These are phyloP conservation scores for Ophiocordyceps camponoti-leonardi DNA, from an alignment of 2,329 filamentous ascomycete genomes.

Conservation along the genomic window DNA sequence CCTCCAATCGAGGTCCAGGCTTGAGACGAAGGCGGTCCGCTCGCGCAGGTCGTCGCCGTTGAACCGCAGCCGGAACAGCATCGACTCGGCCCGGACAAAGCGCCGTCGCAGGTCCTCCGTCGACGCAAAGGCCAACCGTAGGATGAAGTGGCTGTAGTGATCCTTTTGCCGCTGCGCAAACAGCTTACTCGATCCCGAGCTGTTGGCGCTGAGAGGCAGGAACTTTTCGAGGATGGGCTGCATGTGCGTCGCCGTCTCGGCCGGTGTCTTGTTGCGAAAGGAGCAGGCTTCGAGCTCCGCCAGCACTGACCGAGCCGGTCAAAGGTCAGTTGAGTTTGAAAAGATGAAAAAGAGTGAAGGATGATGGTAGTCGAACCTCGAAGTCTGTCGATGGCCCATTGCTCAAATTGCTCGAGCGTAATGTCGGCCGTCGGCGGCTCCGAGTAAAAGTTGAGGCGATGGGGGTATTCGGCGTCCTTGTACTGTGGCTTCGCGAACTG, in stretches of 20 bases:
- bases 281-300: constrained; percentile 86
- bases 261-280: constrained; percentile 75
- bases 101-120: constrained; percentile 81
- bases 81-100: constrained; percentile 74
- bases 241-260: constrained; percentile 73
- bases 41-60: constrained; percentile 60
- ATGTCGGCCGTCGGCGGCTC: constrained; percentile 84
- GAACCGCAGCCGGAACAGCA: constrained; percentile 73
- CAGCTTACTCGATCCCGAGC: constrained; percentile 40
- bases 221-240: constrained; percentile 75
- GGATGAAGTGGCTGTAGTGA: constrained; percentile 95
- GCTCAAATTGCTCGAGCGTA: constrained; percentile 91
- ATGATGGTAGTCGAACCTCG: too few species aligned
- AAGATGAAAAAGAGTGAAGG: too few species aligned
- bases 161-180: constrained; percentile 74
- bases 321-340: too few species aligned
- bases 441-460: constrained; percentile 84
- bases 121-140: constrained; percentile 78
- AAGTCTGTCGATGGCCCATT: constrained; percentile 91
- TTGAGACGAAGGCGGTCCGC: constrained; percentile 57
- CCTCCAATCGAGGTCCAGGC: constrained; percentile 77
- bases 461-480: constrained; percentile 62
- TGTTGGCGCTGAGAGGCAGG: constrained; percentile 63
- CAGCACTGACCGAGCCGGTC: constrained; percentile 36
- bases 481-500: constrained; percentile 69